Conservation (phyloP, 2,329 filamentous ascomycete species). For the Epichloe aotearoae region DNA sequence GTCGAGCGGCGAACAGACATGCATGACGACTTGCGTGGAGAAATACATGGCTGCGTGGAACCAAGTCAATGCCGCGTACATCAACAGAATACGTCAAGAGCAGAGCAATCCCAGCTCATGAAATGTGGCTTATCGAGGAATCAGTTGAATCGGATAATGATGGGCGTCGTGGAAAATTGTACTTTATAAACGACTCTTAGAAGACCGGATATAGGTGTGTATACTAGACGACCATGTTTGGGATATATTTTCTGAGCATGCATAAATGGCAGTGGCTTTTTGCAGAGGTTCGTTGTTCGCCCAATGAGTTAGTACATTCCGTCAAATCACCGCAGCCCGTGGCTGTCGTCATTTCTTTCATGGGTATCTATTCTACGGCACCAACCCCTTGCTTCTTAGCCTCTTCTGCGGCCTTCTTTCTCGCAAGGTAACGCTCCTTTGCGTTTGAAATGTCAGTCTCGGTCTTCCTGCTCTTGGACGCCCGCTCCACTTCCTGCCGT, state of each 20-base stretch:
- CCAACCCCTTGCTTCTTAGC: constrained; percentile 40
- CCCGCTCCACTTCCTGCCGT: constrained; percentile 47
- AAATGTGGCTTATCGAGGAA: neutral
- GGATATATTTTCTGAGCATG: neutral
- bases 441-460: constrained; percentile 62
- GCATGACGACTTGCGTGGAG: constrained; percentile 66
- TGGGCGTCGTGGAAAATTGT: neutral
- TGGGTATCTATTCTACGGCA: constrained; percentile 10
- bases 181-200: no score
- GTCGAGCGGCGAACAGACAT: constrained; percentile 54
- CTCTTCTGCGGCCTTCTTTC: constrained; percentile 63
- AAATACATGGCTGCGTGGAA: constrained; percentile 79
- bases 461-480: constrained; percentile 66
- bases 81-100: constrained; percentile 49
- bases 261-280: neutral
- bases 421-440: constrained; percentile 64
- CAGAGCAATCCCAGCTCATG: constrained; percentile 17
- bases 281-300: neutral
- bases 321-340: neutral
- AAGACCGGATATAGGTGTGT: neutral
- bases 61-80: constrained; percentile 54
- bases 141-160: neutral
- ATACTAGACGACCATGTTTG: neutral
- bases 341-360: neutral
- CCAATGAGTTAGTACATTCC: neutral